These are phyloP conservation scores for Penicillium sp. DNA, from an alignment of 2,329 filamentous ascomycete genomes.

Conservation along the genomic window DNA sequence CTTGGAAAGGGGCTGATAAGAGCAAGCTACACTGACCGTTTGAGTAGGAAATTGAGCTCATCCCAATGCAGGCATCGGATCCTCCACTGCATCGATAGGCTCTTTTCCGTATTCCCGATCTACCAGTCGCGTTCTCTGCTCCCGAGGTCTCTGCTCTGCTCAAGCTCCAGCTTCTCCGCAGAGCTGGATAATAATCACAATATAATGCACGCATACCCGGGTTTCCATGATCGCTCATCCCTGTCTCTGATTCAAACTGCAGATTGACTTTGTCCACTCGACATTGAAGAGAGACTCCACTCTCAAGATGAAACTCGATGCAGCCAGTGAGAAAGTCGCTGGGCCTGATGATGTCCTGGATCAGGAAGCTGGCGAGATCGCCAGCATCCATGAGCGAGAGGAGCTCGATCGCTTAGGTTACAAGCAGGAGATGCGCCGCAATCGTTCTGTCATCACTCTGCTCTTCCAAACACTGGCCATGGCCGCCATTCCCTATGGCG, in stretches of 20 bases:
- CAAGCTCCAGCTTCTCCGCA: neutral
- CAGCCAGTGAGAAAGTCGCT: slow-evolving; percentile 5
- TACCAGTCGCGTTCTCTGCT: neutral
- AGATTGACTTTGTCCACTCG: neutral
- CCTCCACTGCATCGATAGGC: neutral
- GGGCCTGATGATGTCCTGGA: slow-evolving; percentile 1
- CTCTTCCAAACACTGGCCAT: slow-evolving; percentile 59
- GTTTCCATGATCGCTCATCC: neutral
- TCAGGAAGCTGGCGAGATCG: slow-evolving; percentile 13
- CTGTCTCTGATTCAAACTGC: neutral
- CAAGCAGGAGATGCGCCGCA: slow-evolving; percentile 53
- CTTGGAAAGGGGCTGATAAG: neutral
- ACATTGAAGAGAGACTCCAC: neutral
- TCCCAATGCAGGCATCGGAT: slow-evolving; percentile 4
- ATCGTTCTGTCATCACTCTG: slow-evolving; percentile 56
- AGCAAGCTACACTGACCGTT: neutral
- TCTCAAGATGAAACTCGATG: slow-evolving; percentile 1
- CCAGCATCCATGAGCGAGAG: slow-evolving; percentile 27
- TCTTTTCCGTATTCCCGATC: neutral
- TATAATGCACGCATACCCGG: neutral
- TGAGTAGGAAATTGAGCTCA: neutral
- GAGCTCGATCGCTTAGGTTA: slow-evolving; percentile 50
- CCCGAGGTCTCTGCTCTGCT: neutral
- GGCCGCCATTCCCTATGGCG: slow-evolving; percentile 55
- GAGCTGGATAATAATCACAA: neutral